phyloP scores from a whole-genome alignment of 352 stramenopile species.

The Phytophthora chlamydospora region DNA sequence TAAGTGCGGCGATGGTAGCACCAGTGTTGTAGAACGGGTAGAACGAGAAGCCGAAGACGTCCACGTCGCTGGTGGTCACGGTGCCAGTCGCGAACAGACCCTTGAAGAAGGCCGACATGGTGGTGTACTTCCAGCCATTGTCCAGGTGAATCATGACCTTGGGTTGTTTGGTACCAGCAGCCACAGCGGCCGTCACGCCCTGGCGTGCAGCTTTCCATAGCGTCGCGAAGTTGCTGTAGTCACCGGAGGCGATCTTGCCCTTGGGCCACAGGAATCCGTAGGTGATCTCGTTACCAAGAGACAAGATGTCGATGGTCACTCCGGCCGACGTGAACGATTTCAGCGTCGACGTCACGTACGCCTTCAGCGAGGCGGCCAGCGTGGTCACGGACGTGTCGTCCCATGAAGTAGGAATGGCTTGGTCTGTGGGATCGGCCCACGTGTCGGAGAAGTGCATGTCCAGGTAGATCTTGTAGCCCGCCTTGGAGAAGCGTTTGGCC shows the following conservation, averaged over 20 bases:
- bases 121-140: conserved; percentile 29
- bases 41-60: conserved; percentile 30
- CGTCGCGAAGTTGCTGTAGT: conserved; percentile 24
- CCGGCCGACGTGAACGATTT: conserved; percentile 34
- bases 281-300: too few species aligned
- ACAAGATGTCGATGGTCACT: too few species aligned
- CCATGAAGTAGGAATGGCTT: conserved; percentile 23
- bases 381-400: conserved; percentile 23
- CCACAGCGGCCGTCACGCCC: conserved; percentile 20
- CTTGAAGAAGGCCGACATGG: conserved; percentile 26
- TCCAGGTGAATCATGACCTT: conserved; percentile 35
- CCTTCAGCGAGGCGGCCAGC: conserved; percentile 15
- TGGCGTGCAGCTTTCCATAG: conserved; percentile 23
- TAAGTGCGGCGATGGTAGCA: conserved; percentile 21
- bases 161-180: conserved; percentile 7
- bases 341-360: conserved; percentile 36
- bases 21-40: conserved; percentile 26
- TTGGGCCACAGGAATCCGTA: too few species aligned
- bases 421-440: conserved; percentile 30
- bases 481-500: conserved; percentile 34
- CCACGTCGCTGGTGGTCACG: conserved; percentile 19
- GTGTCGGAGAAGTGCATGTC: conserved; percentile 47
- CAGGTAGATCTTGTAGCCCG: conserved; percentile 41
- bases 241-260: too few species aligned
- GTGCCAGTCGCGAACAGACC: conserved; percentile 21